Conservation (phyloP, 2,329 filamentous ascomycete species). For the Aspergillus sp. region DNA sequence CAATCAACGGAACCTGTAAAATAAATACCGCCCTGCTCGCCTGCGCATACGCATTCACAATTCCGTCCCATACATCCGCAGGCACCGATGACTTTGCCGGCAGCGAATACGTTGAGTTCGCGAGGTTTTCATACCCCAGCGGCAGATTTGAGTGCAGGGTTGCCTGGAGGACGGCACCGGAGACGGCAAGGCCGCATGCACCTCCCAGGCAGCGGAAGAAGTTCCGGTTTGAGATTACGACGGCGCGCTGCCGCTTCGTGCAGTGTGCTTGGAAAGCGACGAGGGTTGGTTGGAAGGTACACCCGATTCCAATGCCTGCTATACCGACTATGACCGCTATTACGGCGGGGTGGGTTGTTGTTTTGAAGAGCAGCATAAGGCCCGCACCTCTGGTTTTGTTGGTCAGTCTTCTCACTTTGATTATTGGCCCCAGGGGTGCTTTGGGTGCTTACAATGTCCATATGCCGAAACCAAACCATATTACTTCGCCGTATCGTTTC, state of each 20-base stretch:
- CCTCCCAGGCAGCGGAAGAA: conserved; percentile 63
- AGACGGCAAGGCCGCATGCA: conserved; percentile 58
- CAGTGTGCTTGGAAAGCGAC: conserved; percentile 61
- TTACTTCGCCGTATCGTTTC: conserved; percentile 60
- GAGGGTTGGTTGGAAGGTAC: conserved; percentile 54
- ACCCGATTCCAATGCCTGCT: conserved; percentile 55
- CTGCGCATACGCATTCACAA: conserved; percentile 52
- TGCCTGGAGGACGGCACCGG: conserved; percentile 52
- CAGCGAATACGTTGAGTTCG: conserved; percentile 42
- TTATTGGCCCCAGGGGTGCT: too few species aligned
- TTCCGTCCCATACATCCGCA: conserved; percentile 37
- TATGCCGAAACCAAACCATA: conserved; percentile 49
- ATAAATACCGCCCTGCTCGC: conserved; percentile 59
- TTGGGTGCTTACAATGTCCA: conserved; percentile 47
- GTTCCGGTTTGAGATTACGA: conserved; percentile 63
- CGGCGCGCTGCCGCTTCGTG: conserved; percentile 57
- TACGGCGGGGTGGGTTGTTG: conserved; percentile 45
- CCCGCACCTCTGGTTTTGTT: conserved; percentile 45
- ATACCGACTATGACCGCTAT: conserved; percentile 55
- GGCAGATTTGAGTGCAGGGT: conserved; percentile 42
- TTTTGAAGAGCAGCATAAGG: conserved; percentile 52
- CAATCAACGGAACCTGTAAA: conserved; percentile 56
- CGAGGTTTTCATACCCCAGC: conserved; percentile 35
- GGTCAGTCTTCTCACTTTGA: not conserved
- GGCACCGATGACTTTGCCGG: conserved; percentile 30